Evolutionary conservation across 257 asterid genomes (phyloP).

Genomic region (Solanum dulcamara): DNA sequence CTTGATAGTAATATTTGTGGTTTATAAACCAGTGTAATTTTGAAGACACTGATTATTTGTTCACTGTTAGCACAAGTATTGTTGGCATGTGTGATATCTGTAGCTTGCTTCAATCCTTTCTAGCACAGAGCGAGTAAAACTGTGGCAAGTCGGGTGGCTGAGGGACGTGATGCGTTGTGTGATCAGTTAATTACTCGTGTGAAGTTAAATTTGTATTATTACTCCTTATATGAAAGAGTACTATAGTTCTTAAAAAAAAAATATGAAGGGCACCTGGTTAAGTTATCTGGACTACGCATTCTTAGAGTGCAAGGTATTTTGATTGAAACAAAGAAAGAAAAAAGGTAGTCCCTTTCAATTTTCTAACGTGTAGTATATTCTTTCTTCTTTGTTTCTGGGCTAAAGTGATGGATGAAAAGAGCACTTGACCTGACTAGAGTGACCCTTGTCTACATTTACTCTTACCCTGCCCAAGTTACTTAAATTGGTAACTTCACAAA

Average conservation of each 20-base stretch:
- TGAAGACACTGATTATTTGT: not conserved
- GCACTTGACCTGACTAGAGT: not conserved
- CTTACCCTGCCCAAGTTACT: not conserved
- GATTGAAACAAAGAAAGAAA: not conserved
- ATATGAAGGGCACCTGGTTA: not conserved
- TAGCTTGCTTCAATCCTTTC: not conserved
- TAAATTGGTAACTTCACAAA: not conserved
- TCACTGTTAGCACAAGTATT: not conserved
- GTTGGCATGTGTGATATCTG: not conserved
- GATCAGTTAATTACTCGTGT: not conserved
- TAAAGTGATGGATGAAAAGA: not conserved
- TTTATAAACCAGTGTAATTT: not conserved
- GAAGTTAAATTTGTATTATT: not conserved
- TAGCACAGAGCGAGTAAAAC: not conserved
- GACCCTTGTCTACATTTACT: not conserved
- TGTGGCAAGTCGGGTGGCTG: not conserved
- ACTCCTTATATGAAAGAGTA: not conserved
- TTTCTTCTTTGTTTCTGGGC: not conserved
- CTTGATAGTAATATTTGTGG: not conserved
- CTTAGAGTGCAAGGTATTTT: not conserved
- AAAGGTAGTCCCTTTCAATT: not conserved
- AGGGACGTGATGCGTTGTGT: not conserved
- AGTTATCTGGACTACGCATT: not conserved
- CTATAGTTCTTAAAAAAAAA: not conserved
- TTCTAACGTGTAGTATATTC: not conserved